These are phyloP conservation scores for Hyaloscypha hepaticicola DNA, from an alignment of 495 filamentous ascomycete species.

Conservation along the genomic window DNA sequence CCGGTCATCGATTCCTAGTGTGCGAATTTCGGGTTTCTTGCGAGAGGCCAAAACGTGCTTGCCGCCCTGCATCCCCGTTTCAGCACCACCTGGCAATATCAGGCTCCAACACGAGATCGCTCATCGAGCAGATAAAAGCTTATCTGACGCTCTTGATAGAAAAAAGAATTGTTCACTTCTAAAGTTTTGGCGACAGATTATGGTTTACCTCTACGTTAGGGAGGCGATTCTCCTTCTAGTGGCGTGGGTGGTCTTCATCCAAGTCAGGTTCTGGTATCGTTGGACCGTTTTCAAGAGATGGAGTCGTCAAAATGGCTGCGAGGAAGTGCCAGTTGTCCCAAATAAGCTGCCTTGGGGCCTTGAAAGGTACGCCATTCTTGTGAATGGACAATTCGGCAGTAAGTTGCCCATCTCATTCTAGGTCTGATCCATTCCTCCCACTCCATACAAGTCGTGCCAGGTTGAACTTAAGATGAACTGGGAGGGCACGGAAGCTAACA, in stretches of 20 bases:
- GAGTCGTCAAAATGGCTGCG: slow-evolving; percentile 15
- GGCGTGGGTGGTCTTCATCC: slow-evolving; percentile 10
- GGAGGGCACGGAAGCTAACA: slow-evolving; percentile 7
- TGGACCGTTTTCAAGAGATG: slow-evolving; percentile 20
- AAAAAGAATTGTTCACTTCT: neutral
- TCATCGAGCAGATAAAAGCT: no score
- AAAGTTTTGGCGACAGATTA: neutral
- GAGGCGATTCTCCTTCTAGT: slow-evolving; percentile 5
- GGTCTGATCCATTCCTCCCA: neutral
- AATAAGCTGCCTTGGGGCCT: slow-evolving; percentile 23
- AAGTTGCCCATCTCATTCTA: neutral
- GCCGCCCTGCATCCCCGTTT: no score
- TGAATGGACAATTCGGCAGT: slow-evolving; percentile 13
- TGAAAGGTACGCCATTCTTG: slow-evolving; percentile 15
- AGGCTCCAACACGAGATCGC: no score
- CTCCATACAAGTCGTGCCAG: neutral
- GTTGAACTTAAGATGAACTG: neutral
- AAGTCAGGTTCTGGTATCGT: slow-evolving; percentile 12
- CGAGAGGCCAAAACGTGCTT: no score
- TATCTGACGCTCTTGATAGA: no score
- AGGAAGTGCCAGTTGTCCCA: slow-evolving; percentile 6
- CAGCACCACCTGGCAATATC: no score
- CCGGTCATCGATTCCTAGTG: no score
- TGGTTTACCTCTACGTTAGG: slow-evolving; percentile 16
- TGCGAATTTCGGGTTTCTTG: no score